These are phyloP conservation scores for Fistulifera pelliculosa DNA, from an alignment of 108 stramenopile species.

Conservation along the genomic window DNA sequence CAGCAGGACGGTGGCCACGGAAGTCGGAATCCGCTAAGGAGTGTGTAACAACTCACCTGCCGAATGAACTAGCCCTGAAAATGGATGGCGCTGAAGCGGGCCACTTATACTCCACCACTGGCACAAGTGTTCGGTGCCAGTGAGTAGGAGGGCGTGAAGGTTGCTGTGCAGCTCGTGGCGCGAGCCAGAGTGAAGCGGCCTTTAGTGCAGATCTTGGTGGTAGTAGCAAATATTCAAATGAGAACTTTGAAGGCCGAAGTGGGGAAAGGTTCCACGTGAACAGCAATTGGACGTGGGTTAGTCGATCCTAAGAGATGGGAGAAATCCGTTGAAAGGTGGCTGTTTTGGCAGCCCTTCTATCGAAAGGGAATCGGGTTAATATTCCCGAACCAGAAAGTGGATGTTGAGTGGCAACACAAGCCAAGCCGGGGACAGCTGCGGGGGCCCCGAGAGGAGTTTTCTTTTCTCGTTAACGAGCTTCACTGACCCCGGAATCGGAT, in stretches of 20 bases:
- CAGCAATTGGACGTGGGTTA: slow-evolving; percentile 88
- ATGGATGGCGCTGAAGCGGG: slow-evolving; percentile 95
- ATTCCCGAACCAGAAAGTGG: slow-evolving; percentile 90
- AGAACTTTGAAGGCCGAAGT: slow-evolving; percentile 90
- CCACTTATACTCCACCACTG: slow-evolving; percentile 45
- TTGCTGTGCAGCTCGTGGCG: slow-evolving; percentile 79
- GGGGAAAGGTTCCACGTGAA: slow-evolving; percentile 87
- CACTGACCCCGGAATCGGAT: slow-evolving; percentile 85
- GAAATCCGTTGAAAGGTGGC: slow-evolving; percentile 77
- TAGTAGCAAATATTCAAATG: slow-evolving; percentile 96
- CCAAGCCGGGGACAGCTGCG: slow-evolving; percentile 82
- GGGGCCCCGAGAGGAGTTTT: slow-evolving; percentile 82
- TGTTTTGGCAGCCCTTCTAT: slow-evolving; percentile 75
- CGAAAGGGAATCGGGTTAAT: slow-evolving; percentile 92
- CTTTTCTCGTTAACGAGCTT: slow-evolving; percentile 88
- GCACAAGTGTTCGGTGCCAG: slow-evolving; percentile 11
- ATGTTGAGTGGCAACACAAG: slow-evolving; percentile 89
- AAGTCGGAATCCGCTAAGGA: slow-evolving; percentile 92
- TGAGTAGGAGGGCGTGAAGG: slow-evolving; percentile 94
- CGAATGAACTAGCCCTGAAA: slow-evolving; percentile 91
- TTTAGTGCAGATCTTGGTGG: slow-evolving; percentile 95
- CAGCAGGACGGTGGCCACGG: slow-evolving; percentile 98
- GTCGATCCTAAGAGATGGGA: slow-evolving; percentile 90
- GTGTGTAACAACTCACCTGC: slow-evolving; percentile 87
- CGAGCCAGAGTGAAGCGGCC: slow-evolving; percentile 88